Percentiles rank a stretch among this genome's conserved stretches.
These are phyloP conservation scores for Fusarium concolor DNA, from an alignment of 2,329 filamentous ascomycete species.

Conservation along the genomic window DNA sequence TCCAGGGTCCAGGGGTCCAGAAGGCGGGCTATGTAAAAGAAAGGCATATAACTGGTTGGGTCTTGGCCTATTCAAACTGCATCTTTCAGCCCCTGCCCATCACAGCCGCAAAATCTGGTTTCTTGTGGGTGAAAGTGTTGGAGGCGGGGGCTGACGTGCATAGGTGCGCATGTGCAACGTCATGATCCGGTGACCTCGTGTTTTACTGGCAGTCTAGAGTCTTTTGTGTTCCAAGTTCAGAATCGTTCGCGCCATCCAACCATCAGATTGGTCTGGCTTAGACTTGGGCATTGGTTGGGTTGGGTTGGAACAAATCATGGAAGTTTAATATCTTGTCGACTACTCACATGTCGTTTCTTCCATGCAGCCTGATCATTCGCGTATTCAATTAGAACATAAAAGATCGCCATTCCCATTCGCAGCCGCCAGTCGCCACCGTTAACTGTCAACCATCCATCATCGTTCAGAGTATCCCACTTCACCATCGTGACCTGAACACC, in stretches of 20 bases:
- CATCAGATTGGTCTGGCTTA: conserved; percentile 19
- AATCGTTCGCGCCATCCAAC: conserved; percentile 10
- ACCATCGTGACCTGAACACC: conserved; percentile 29
- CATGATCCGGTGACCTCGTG: conserved; percentile 35
- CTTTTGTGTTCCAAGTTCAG: conserved; percentile 15
- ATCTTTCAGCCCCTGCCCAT: conserved; percentile 21
- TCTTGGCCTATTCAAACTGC: background rate
- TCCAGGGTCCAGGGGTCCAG: conserved; percentile 42
- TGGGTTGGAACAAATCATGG: conserved; percentile 30
- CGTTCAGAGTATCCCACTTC: conserved; percentile 15
- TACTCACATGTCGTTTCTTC: background rate
- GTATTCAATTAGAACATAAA: conserved; percentile 33
- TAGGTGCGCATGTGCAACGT: conserved; percentile 42
- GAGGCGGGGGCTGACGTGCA: conserved; percentile 43
- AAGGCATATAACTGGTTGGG: conserved; percentile 24
- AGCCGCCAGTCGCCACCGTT: conserved; percentile 12
- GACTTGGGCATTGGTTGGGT: conserved; percentile 26
- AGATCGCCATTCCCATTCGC: conserved; percentile 33
- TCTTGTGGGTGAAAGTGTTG: conserved; percentile 22
- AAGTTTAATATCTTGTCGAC: conserved; percentile 20
- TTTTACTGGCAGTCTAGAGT: conserved; percentile 9
- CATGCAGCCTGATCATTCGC: conserved; percentile 14
- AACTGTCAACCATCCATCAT: conserved; percentile 17
- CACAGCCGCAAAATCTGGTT: conserved; percentile 40
- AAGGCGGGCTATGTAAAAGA: conserved; percentile 4